A percentile compares a stretch with the other conserved stretches of the same genome.
Conservation (phyloP, 2,329 filamentous ascomycete genomes). For the Ophiostoma montium region DNA sequence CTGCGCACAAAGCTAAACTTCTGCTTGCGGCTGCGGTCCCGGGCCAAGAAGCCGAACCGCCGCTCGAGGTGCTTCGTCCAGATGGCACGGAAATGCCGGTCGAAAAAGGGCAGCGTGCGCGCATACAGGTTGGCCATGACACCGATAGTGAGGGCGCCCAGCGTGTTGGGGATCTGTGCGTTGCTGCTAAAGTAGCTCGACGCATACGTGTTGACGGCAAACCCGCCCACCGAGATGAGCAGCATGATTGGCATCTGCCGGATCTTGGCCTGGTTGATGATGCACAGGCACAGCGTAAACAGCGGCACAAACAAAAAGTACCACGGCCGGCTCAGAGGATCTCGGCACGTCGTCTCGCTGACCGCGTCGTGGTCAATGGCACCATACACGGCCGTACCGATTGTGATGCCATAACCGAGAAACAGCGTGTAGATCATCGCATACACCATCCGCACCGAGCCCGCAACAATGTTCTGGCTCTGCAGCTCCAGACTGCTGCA, state of each 20-base stretch:
- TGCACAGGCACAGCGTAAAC: constrained; percentile 49
- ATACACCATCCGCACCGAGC: constrained; percentile 61
- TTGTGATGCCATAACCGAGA: constrained; percentile 58
- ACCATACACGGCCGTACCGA: constrained; percentile 50
- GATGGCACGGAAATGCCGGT: constrained; percentile 39
- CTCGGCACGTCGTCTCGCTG: constrained; percentile 21
- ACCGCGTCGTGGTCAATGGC: constrained; percentile 41
- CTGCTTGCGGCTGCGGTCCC: constrained; percentile 9
- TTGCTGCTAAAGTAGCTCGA: constrained; percentile 53
- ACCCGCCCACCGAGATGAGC: constrained; percentile 58
- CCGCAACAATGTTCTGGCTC: constrained; percentile 53
- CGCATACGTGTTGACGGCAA: constrained; percentile 61
- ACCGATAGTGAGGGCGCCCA: constrained; percentile 64
- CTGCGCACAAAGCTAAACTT: background rate
- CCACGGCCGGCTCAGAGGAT: constrained; percentile 33
- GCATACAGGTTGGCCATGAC: constrained; percentile 69
- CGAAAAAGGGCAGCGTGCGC: constrained; percentile 43
- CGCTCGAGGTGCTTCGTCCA: constrained; percentile 36
- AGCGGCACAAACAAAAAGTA: constrained; percentile 46
- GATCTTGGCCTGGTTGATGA: constrained; percentile 61
- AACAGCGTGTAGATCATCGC: constrained; percentile 61
- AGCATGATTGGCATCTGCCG: constrained; percentile 66
- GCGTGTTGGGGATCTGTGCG: constrained; percentile 61
- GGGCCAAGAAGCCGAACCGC: constrained; percentile 17
- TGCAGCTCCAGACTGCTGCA: constrained; percentile 49